phyloP scores from a whole-genome alignment of 768 basidiomycete species.

The Macrolepiota fuliginosa region DNA sequence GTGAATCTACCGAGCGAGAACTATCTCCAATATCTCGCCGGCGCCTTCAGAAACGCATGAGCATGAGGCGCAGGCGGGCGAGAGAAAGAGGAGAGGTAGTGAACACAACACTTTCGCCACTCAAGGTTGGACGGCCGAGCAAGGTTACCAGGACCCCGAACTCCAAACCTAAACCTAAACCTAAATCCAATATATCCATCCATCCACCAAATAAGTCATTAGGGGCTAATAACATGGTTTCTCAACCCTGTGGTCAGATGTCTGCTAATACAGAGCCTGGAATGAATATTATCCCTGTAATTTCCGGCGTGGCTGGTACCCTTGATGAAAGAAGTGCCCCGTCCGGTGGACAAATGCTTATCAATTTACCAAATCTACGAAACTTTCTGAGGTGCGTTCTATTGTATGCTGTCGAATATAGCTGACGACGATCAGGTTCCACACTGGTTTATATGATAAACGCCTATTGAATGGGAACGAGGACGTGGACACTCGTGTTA shows the following conservation, averaged over 20 bases:
- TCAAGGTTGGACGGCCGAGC: conserved; percentile 3
- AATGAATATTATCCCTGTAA: not conserved
- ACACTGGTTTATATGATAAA: conserved; percentile 15
- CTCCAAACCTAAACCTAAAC: not conserved
- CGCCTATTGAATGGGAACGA: conserved; percentile 2
- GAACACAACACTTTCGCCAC: not conserved
- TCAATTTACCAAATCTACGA: not conserved
- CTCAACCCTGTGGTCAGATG: not conserved
- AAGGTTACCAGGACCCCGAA: not conserved
- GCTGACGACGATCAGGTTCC: conserved; percentile 8
- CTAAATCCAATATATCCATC: not conserved
- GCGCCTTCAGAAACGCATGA: conserved; percentile 12
- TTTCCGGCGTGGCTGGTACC: not conserved
- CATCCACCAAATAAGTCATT: not conserved
- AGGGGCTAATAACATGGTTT: not conserved
- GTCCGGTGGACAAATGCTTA: not conserved
- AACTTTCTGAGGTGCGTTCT: not conserved
- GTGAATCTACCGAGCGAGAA: conserved; percentile 1
- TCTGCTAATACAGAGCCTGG: not conserved
- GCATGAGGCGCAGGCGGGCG: conserved; percentile 11
- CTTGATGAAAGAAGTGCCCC: not conserved
- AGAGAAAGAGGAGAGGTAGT: conserved; percentile 4
- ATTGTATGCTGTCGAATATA: not conserved
- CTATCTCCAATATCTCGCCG: conserved; percentile 2
- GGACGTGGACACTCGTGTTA: conserved; percentile 10